Conservation (phyloP, 345 rosid genomes). For the Citrus inodora region DNA sequence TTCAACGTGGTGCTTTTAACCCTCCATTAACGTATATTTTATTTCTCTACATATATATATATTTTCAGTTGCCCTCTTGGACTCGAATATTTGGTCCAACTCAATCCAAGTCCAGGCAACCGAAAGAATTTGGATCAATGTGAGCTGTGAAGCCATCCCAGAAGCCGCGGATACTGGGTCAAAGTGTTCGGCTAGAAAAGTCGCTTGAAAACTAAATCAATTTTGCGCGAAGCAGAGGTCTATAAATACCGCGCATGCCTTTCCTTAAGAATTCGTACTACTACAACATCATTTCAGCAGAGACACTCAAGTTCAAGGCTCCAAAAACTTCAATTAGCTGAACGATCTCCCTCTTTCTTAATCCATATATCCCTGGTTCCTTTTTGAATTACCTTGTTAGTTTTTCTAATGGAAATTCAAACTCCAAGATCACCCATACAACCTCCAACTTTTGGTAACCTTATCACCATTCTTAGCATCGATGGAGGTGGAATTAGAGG, state of each 20-base stretch:
- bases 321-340: neutral
- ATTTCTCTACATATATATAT: no score
- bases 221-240: neutral
- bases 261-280: neutral
- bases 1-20: no score
- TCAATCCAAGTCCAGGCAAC: no score
- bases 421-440: constrained; percentile 45
- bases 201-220: no score
- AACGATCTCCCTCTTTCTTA: neutral
- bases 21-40: no score
- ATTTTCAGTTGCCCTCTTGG: no score
- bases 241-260: neutral
- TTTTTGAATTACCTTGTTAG: no score
- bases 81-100: no score
- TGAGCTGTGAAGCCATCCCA: no score
- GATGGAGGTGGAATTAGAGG: constrained; percentile 90
- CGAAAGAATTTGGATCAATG: no score
- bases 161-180: no score
- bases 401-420: constrained; percentile 27
- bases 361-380: neutral
- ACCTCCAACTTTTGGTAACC: constrained; percentile 49
- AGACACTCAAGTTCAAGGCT: neutral
- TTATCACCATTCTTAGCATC: constrained; percentile 63
- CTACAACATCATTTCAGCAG: neutral
- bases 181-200: no score